Percentiles rank a stretch among this genome's conserved stretches.
Evolutionary conservation across 2,329 filamentous ascomycete genomes (phyloP).

Genomic region (Diaporthe citri): DNA sequence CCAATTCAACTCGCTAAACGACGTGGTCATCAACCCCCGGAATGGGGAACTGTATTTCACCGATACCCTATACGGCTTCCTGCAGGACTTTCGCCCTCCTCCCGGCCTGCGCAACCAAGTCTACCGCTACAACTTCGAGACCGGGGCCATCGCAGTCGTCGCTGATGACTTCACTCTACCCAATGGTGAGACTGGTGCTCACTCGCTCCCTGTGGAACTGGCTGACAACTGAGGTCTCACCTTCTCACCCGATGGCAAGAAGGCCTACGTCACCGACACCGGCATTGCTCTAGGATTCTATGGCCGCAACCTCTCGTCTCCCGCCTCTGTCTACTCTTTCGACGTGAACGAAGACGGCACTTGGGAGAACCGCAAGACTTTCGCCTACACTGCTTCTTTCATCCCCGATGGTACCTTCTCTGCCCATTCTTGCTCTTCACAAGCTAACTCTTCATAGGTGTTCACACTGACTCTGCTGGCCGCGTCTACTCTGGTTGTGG

Average conservation of each 20-base stretch:
- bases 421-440: background rate
- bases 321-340: conserved; percentile 61
- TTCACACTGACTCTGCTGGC: conserved; percentile 66
- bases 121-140: conserved; percentile 66
- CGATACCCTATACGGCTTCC: conserved; percentile 70
- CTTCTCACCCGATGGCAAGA: conserved; percentile 64
- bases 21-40: conserved; percentile 64
- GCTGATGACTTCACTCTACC: conserved; percentile 69
- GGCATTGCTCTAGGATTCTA: conserved; percentile 58
- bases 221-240: conserved; percentile 54
- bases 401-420: conserved; percentile 59
- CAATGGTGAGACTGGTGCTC: conserved; percentile 56
- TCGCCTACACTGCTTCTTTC: conserved; percentile 65
- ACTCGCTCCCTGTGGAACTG: background rate
- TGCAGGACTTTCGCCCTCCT: conserved; percentile 67
- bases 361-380: conserved; percentile 60
- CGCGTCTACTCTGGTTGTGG: conserved; percentile 67
- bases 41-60: conserved; percentile 73
- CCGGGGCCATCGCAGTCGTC: conserved; percentile 64
- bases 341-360: conserved; percentile 58
- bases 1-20: conserved; percentile 72
- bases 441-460: conserved; percentile 51
- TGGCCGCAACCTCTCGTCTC: conserved; percentile 55
- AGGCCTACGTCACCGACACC: conserved; percentile 67
- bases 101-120: conserved; percentile 70